Evolutionary conservation across 2,329 filamentous ascomycete genomes (phyloP).

Genomic region (Rhynchosporium agropyri): DNA sequence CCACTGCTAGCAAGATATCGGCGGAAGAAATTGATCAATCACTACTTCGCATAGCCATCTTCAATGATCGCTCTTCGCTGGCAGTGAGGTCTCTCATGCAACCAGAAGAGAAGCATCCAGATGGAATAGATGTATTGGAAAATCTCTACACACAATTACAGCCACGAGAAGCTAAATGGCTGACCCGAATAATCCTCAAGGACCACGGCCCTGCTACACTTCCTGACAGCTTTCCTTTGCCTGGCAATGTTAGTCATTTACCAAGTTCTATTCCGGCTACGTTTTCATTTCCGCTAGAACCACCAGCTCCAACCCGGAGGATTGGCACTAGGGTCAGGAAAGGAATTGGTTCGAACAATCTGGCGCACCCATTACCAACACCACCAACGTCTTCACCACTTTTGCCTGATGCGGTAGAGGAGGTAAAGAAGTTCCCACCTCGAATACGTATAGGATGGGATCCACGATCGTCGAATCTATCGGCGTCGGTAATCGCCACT

Average conservation of each 20-base stretch:
- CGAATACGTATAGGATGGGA: not conserved
- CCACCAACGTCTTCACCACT: slow-evolving; percentile 14
- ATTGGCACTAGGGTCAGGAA: slow-evolving; percentile 23
- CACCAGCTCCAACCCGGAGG: slow-evolving; percentile 42
- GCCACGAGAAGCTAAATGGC: slow-evolving; percentile 81
- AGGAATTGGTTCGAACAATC: slow-evolving; percentile 6
- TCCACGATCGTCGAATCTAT: not conserved
- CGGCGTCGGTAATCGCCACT: not conserved
- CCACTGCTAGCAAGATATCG: slow-evolving; percentile 50
- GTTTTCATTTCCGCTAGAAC: slow-evolving; percentile 65
- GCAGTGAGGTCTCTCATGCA: slow-evolving; percentile 49
- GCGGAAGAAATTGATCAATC: slow-evolving; percentile 73
- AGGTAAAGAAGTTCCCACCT: not conserved
- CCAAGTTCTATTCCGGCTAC: slow-evolving; percentile 71
- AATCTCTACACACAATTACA: slow-evolving; percentile 61
- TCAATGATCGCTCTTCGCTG: slow-evolving; percentile 70
- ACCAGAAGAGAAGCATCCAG: slow-evolving; percentile 19
- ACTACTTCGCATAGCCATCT: slow-evolving; percentile 68
- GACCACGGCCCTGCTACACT: slow-evolving; percentile 69
- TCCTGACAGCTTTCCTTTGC: slow-evolving; percentile 46
- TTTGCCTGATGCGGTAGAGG: not conserved
- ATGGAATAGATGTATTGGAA: slow-evolving; percentile 47
- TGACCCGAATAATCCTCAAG: slow-evolving; percentile 79
- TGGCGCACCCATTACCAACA: not conserved
- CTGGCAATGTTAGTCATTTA: slow-evolving; percentile 67